A percentile compares a stretch with the other conserved stretches of the same genome.
Conservation (phyloP, 768 basidiomycete genomes). For the Rhizopogon sp. region DNA sequence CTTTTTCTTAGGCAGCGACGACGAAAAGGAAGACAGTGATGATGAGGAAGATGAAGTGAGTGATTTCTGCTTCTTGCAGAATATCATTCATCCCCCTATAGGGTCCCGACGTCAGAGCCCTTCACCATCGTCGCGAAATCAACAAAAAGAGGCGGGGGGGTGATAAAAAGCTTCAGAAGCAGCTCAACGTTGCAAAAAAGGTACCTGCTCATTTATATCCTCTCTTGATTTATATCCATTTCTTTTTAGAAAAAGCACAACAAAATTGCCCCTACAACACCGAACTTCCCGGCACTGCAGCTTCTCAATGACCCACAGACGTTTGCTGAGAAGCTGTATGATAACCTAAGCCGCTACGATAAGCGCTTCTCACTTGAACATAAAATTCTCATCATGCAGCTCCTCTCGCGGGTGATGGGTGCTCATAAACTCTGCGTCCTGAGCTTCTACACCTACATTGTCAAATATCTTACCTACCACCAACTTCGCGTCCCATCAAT, state of each 20-base stretch:
- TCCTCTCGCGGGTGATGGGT: slow-evolving; percentile 91
- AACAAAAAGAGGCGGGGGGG: slow-evolving; percentile 88
- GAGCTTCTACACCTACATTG: slow-evolving; percentile 92
- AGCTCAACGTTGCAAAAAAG: slow-evolving; percentile 71
- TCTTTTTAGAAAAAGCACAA: slow-evolving; percentile 30
- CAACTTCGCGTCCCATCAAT: slow-evolving; percentile 92
- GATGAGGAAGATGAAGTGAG: slow-evolving; percentile 55
- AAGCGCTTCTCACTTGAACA: slow-evolving; percentile 96
- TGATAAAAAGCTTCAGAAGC: slow-evolving; percentile 75
- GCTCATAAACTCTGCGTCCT: slow-evolving; percentile 90
- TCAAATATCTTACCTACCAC: slow-evolving; percentile 89
- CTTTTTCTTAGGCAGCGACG: slow-evolving; percentile 92
- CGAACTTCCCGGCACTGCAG: slow-evolving; percentile 91
- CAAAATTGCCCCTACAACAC: slow-evolving; percentile 21
- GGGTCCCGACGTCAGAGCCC: slow-evolving; percentile 61
- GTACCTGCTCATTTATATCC: slow-evolving; percentile 29
- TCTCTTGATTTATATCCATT: slow-evolving; percentile 15
- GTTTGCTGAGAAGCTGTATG: slow-evolving; percentile 91
- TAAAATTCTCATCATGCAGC: slow-evolving; percentile 95
- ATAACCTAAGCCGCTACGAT: slow-evolving; percentile 78
- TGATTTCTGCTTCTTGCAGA: neutral
- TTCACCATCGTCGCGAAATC: slow-evolving; percentile 85
- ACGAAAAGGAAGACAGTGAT: slow-evolving; percentile 67
- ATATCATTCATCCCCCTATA: slow-evolving; percentile 23
- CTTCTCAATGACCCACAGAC: slow-evolving; percentile 93